These are phyloP conservation scores for Exophiala lecanii-corni DNA, from an alignment of 2,329 filamentous ascomycete genomes.

Conservation along the genomic window DNA sequence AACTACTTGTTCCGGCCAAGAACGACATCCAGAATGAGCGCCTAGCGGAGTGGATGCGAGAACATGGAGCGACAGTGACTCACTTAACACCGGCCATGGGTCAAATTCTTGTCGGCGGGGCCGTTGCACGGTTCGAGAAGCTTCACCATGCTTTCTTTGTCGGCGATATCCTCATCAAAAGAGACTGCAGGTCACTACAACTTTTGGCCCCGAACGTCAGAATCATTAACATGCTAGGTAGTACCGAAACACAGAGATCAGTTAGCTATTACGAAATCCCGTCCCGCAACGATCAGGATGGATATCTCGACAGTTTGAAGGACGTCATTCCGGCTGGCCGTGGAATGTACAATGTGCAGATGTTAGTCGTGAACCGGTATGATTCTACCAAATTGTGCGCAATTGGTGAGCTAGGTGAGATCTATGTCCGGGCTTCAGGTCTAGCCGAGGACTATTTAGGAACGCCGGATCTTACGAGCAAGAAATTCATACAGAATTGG, in stretches of 20 bases:
- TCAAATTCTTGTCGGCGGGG: conserved; percentile 84
- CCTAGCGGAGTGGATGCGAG: conserved; percentile 81
- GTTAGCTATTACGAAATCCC: conserved; percentile 81
- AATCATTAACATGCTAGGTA: conserved; percentile 84
- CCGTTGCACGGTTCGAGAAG: conserved; percentile 68
- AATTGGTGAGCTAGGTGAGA: conserved; percentile 77
- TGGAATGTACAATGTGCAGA: conserved; percentile 85
- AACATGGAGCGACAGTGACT: conserved; percentile 69
- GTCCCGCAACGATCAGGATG: conserved; percentile 58
- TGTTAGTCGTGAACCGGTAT: conserved; percentile 73
- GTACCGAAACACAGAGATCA: conserved; percentile 75
- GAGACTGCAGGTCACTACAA: conserved; percentile 73
- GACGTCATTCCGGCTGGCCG: conserved; percentile 78
- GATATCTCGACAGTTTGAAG: conserved; percentile 59
- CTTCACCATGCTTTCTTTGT: conserved; percentile 85
- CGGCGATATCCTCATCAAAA: conserved; percentile 80
- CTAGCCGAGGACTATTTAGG: conserved; percentile 75
- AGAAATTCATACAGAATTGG: conserved; percentile 83
- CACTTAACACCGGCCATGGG: conserved; percentile 97
- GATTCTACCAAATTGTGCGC: conserved; percentile 66
- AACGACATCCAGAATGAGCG: conserved; percentile 85
- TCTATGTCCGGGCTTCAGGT: conserved; percentile 76
- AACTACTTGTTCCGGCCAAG: conserved; percentile 70
- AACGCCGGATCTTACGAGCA: conserved; percentile 57
- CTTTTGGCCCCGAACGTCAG: conserved; percentile 67